Evolutionary conservation across 2,329 filamentous ascomycete genomes (phyloP).

Genomic region (Aspergillus ochraceoroseus): DNA sequence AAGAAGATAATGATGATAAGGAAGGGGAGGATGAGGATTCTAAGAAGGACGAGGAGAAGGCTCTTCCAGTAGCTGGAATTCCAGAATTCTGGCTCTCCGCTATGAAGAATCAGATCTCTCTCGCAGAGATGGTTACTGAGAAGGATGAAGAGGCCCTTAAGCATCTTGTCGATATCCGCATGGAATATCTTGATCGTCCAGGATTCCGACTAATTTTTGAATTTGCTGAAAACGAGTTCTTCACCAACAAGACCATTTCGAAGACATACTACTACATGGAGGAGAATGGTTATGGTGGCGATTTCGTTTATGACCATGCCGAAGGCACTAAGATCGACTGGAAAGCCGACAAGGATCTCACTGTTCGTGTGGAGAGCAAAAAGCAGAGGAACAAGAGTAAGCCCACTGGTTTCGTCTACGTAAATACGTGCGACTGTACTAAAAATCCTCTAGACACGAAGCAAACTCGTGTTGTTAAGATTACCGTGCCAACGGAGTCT

Average conservation of each 20-base stretch:
- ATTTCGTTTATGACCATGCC: conserved; percentile 99
- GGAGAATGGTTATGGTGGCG: conserved; percentile 95
- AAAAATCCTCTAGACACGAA: conserved; percentile 94
- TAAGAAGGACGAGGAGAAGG: conserved; percentile 46
- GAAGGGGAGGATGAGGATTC: conserved; percentile 51
- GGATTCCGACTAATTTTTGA: conserved; percentile 98
- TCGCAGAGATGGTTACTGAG: conserved; percentile 98
- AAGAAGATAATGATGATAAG: conserved; percentile 55
- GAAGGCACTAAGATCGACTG: conserved; percentile 98
- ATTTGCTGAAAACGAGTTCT: conserved; percentile 91
- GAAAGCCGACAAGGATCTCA: conserved; percentile 89
- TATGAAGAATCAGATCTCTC: conserved; percentile 98
- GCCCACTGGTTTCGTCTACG: conserved; percentile 27
- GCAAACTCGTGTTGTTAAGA: conserved; percentile 98
- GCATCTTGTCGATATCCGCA: conserved; percentile 84
- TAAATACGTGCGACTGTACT: conserved; percentile 11
- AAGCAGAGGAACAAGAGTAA: conserved; percentile 99
- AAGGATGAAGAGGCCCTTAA: conserved; percentile 92
- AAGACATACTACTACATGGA: conserved; percentile 99
- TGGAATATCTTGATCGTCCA: conserved; percentile 98
- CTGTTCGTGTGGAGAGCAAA: conserved; percentile 93
- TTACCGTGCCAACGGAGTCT: conserved; percentile 95
- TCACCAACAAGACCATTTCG: conserved; percentile 92
- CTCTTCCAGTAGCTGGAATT: conserved; percentile 64
- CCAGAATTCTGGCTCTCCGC: conserved; percentile 99